Conservation (phyloP, 306 rosid species). For the Rosa persica region DNA sequence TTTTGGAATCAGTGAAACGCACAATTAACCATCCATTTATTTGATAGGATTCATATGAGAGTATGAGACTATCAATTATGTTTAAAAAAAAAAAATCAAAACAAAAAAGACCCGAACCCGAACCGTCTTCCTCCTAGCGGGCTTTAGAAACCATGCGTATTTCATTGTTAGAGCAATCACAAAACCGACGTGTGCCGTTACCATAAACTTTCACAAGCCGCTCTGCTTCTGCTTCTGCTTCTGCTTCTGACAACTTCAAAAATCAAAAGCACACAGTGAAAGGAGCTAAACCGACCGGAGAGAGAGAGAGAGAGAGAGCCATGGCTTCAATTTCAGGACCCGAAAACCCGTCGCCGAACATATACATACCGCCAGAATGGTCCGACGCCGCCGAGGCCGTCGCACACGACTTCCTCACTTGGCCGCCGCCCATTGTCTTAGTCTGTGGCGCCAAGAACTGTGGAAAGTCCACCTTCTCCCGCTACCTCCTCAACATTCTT, state of each 20-base stretch:
- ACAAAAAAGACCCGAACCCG: too few relatives aligned
- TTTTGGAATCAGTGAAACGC: too few relatives aligned
- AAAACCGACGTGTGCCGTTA: not conserved
- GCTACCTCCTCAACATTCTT: constrained; percentile 69
- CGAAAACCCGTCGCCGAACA: constrained; percentile 43
- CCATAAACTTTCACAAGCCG: not conserved
- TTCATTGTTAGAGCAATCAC: not conserved
- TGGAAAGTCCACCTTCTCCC: constrained; percentile 90
- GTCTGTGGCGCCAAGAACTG: constrained; percentile 83
- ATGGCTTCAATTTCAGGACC: constrained; percentile 42
- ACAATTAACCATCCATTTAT: too few relatives aligned
- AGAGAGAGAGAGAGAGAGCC: too few relatives aligned
- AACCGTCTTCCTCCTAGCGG: too few relatives aligned
- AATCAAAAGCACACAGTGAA: not conserved
- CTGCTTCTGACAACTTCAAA: not conserved
- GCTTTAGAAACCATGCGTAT: not conserved
- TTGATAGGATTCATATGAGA: too few relatives aligned
- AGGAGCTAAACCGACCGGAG: not conserved
- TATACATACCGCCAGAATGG: constrained; percentile 71
- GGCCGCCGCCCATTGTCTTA: constrained; percentile 55
- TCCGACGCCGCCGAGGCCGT: constrained; percentile 62
- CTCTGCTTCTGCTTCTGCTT: not conserved
- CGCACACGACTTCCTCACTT: constrained; percentile 33
- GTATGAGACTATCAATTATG: too few relatives aligned
- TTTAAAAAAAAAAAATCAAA: too few relatives aligned